Conservation (phyloP, 306 rosid species). For the Abrus precatorius region DNA sequence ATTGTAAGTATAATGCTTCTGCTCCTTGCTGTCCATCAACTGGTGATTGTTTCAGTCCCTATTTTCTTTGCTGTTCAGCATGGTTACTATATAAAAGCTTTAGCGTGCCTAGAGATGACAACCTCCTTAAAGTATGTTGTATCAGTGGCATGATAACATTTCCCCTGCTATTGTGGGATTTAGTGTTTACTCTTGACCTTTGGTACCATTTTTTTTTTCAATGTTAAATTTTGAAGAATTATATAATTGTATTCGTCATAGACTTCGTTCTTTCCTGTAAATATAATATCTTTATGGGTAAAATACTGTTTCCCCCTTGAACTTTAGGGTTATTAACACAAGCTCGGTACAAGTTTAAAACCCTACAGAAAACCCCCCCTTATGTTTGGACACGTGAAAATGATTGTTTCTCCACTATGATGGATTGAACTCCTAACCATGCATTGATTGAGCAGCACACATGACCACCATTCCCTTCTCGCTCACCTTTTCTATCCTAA, state of each 20-base stretch:
- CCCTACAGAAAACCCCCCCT: not conserved
- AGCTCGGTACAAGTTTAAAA: not conserved
- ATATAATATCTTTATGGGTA: not conserved
- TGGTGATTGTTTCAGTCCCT: not conserved
- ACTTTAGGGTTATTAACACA: not conserved
- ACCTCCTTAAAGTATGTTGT: conserved; percentile 16
- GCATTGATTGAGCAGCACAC: not conserved
- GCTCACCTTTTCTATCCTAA: not conserved
- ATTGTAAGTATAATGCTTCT: conserved; percentile 66
- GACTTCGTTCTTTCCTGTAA: not conserved
- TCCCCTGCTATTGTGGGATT: conserved; percentile 18
- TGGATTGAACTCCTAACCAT: not conserved
- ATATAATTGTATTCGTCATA: not conserved
- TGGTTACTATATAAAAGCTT: conserved; percentile 21
- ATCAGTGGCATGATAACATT: not conserved
- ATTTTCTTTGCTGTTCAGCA: conserved; percentile 2
- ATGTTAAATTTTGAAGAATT: conserved; percentile 16
- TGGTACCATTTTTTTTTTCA: conserved; percentile 20
- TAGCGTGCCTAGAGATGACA: not conserved
- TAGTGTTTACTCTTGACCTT: not conserved
- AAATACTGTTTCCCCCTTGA: not conserved
- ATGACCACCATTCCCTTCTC: not conserved
- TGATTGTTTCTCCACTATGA: not conserved
- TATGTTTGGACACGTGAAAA: not conserved
- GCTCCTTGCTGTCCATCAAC: conserved; percentile 31